phyloP scores from a whole-genome alignment of 2,329 filamentous ascomycete species.

The Zasmidium angulare region DNA sequence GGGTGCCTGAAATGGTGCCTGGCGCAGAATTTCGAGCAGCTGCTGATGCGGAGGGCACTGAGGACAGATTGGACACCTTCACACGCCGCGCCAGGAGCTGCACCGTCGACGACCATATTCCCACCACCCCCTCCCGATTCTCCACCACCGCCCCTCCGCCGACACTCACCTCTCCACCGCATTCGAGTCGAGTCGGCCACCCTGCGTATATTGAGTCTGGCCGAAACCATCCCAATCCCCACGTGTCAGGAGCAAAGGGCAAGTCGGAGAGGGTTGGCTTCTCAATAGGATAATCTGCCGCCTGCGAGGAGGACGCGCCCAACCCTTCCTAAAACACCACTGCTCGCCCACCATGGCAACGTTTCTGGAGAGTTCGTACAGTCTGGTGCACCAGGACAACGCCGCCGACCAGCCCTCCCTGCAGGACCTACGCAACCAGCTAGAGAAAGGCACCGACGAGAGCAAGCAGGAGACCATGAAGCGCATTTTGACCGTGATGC shows the following conservation, averaged over 20 bases:
- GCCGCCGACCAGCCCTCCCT: conserved; percentile 85
- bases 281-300: conserved; percentile 18
- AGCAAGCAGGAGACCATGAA: conserved; percentile 64
- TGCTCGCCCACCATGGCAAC: conserved; percentile 71
- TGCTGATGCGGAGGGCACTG: not conserved
- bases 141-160: not conserved
- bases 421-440: conserved; percentile 77
- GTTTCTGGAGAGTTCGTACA: conserved; percentile 94
- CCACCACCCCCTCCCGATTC: not conserved
- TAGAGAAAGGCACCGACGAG: conserved; percentile 43
- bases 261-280: conserved; percentile 28
- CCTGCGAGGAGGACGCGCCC: conserved; percentile 31
- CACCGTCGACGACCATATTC: not conserved
- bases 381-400: conserved; percentile 97
- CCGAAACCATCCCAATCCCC: not conserved
- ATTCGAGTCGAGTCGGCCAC: not conserved
- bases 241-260: conserved; percentile 12
- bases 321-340: conserved; percentile 5
- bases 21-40: not conserved
- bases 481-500: conserved; percentile 93
- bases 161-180: not conserved
- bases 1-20: not conserved
- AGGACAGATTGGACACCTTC: not conserved
- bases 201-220: not conserved
- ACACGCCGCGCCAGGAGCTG: not conserved